Evolutionary conservation across 106 monocot genomes (phyloP).

Genomic region (Dendrobium huoshanense): DNA sequence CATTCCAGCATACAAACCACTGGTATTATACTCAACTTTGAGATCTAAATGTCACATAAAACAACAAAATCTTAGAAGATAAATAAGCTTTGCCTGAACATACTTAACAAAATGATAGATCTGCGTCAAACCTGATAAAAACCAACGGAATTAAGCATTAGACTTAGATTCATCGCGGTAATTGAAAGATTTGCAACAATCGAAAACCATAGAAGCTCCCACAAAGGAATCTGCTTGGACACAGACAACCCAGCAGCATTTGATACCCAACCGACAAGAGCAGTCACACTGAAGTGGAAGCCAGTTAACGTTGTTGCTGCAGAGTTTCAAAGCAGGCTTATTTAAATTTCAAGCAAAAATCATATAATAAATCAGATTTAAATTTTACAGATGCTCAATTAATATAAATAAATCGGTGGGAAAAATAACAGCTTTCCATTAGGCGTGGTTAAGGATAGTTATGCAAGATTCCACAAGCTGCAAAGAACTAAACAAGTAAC

Average conservation of each 20-base stretch:
- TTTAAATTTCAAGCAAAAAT: background rate
- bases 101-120: slow-evolving; percentile 3
- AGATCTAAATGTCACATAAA: slow-evolving; percentile 50
- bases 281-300: slow-evolving; percentile 57
- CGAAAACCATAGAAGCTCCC: slow-evolving; percentile 63
- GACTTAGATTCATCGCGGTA: slow-evolving; percentile 62
- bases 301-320: slow-evolving; percentile 51
- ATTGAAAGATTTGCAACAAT: slow-evolving; percentile 59
- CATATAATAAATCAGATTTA: background rate
- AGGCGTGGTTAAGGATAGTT: background rate
- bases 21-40: slow-evolving; percentile 96
- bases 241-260: slow-evolving; percentile 45
- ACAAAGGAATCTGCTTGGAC: slow-evolving; percentile 59
- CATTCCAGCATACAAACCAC: slow-evolving; percentile 95
- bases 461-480: background rate
- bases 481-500: background rate
- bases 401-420: background rate
- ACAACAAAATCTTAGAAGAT: background rate
- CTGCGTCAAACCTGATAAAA: slow-evolving; percentile 51
- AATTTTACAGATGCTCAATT: background rate
- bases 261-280: slow-evolving; percentile 59
- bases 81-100: background rate
- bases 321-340: background rate
- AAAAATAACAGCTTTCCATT: background rate
- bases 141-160: slow-evolving; percentile 63